These are phyloP conservation scores for Ceriops zippeliana DNA, from an alignment of 345 rosid genomes.

Conservation along the genomic window DNA sequence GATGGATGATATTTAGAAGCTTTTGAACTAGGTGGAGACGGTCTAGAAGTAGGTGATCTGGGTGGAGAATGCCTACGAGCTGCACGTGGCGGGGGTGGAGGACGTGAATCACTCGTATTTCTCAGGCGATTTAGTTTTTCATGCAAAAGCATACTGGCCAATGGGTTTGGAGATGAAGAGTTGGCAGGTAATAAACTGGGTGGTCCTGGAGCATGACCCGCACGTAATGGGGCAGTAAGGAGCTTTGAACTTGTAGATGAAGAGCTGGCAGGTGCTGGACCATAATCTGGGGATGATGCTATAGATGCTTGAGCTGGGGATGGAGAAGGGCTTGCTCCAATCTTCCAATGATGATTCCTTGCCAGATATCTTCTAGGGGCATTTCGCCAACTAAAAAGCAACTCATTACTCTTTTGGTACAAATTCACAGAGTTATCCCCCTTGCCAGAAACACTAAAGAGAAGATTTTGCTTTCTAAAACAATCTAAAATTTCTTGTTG, in stretches of 20 bases:
- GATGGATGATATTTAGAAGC: neutral
- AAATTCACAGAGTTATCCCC: neutral
- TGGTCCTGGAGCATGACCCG: too few species aligned
- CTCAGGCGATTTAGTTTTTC: conserved; percentile 7
- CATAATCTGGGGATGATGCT: too few species aligned
- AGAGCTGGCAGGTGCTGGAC: too few species aligned
- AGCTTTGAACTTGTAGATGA: too few species aligned
- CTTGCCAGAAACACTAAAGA: neutral
- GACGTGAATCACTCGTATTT: neutral
- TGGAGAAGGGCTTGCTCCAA: too few species aligned
- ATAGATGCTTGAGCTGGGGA: too few species aligned
- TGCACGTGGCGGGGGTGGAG: neutral
- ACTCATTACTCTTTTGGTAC: conserved; percentile 20
- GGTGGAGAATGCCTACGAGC: conserved; percentile 1
- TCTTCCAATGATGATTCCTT: too few species aligned
- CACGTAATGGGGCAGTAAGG: too few species aligned
- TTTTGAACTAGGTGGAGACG: conserved; percentile 24
- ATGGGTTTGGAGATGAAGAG: neutral
- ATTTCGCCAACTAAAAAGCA: conserved; percentile 13
- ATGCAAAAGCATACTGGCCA: neutral
- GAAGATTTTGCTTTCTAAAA: conserved; percentile 22
- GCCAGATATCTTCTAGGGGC: neutral
- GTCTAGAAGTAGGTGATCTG: conserved; percentile 13
- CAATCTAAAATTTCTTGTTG: conserved; percentile 31
- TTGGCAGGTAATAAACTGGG: too few species aligned